phyloP scores from a whole-genome alignment of 306 rosid genomes.

The Phaseolus lunatus region DNA sequence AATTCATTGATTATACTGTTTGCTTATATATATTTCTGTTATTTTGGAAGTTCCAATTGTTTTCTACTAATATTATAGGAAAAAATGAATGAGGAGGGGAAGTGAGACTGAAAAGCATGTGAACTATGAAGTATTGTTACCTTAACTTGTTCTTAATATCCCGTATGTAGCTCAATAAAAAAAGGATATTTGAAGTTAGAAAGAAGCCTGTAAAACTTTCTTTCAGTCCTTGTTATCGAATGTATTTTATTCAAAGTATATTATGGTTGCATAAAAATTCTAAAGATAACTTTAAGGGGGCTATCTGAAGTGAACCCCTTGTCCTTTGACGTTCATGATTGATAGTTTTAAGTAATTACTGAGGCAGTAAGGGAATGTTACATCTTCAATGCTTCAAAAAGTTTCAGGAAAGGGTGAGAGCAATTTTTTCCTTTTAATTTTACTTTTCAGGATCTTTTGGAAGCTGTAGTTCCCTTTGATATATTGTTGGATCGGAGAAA shows the following conservation, averaged over 20 bases:
- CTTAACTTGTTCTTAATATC: conserved; percentile 9
- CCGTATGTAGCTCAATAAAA: not conserved
- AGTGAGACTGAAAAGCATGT: not conserved
- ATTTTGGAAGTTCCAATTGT: conserved; percentile 19
- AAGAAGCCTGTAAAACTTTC: not conserved
- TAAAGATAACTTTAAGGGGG: conserved; percentile 21
- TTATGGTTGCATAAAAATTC: conserved; percentile 14
- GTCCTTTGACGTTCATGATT: conserved; percentile 11
- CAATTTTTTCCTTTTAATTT: not conserved
- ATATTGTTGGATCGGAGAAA: conserved; percentile 79
- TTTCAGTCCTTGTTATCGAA: conserved; percentile 14
- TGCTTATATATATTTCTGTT: conserved; percentile 27
- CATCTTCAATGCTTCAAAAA: conserved; percentile 35
- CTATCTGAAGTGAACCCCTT: conserved; percentile 40
- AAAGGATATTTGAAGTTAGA: not conserved
- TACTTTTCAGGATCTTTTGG: conserved; percentile 86
- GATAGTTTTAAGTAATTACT: conserved; percentile 5
- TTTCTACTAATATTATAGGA: conserved; percentile 1
- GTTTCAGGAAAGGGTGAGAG: conserved; percentile 37
- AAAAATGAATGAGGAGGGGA: not conserved
- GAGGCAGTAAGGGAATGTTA: conserved; percentile 22
- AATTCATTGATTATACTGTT: conserved; percentile 1
- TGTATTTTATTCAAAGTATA: conserved; percentile 13
- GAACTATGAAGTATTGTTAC: conserved; percentile 18
- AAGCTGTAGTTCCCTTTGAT: conserved; percentile 94